A percentile compares a stretch with the other conserved stretches of the same genome.
Evolutionary conservation across 345 rosid genomes (phyloP).

Genomic region (Syzygium jambos): DNA sequence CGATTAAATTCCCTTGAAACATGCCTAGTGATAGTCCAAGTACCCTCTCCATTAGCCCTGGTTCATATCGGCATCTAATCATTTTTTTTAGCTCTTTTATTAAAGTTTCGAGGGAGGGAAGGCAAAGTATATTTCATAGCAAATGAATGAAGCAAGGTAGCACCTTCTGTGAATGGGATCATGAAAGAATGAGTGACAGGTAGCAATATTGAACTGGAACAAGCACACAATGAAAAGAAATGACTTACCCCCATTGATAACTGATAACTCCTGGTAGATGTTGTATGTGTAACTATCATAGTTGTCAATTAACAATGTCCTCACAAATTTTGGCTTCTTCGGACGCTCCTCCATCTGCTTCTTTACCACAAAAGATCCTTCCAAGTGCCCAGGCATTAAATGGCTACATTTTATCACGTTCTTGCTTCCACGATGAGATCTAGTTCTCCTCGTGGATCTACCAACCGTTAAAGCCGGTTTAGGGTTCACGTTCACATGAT

Average conservation of each 20-base stretch:
- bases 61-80: too few relatives aligned
- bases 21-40: too few relatives aligned
- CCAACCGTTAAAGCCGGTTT: slow-evolving; percentile 20
- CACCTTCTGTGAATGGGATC: background rate
- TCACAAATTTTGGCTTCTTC: too few relatives aligned
- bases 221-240: background rate
- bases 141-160: background rate
- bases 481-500: slow-evolving; percentile 5
- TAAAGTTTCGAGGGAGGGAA: too few relatives aligned
- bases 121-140: background rate
- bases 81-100: too few relatives aligned
- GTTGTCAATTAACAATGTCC: too few relatives aligned
- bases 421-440: slow-evolving; percentile 11
- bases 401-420: background rate
- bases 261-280: too few relatives aligned
- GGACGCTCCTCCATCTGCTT: too few relatives aligned
- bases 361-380: background rate
- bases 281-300: too few relatives aligned
- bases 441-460: slow-evolving; percentile 7
- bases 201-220: background rate
- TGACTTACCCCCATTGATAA: too few relatives aligned
- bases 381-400: background rate
- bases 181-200: background rate
- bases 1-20: too few relatives aligned
- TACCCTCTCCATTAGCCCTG: too few relatives aligned